A percentile compares a stretch with the other conserved stretches of the same genome.
Conservation (phyloP, 2,329 filamentous ascomycete species). For the Penicillium digitatum region DNA sequence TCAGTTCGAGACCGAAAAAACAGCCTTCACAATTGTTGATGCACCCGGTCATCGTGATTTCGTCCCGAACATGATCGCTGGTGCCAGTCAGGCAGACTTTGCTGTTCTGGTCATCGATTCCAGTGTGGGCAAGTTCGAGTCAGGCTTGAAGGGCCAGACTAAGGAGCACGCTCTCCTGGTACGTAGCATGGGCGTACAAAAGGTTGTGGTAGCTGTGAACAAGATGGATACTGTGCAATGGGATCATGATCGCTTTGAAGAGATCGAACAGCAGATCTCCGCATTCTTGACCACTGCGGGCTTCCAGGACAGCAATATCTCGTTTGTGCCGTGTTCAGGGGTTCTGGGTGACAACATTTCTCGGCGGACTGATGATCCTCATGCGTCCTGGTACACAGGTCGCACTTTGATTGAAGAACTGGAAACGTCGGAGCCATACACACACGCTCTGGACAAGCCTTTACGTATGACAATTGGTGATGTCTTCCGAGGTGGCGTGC, state of each 20-base stretch:
- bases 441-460: constrained; percentile 69
- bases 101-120: constrained; percentile 92
- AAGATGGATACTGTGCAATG: constrained; percentile 87
- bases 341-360: constrained; percentile 81
- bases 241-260: constrained; percentile 76
- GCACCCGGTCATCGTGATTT: constrained; percentile 94
- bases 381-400: constrained; percentile 74
- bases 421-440: constrained; percentile 72
- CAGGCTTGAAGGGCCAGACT: constrained; percentile 87
- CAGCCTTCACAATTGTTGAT: constrained; percentile 88
- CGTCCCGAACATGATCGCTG: constrained; percentile 98
- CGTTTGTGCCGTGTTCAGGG: constrained; percentile 86
- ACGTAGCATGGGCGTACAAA: constrained; percentile 83
- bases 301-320: constrained; percentile 75
- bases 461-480: constrained; percentile 84
- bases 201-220: constrained; percentile 86
- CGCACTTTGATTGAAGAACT: constrained; percentile 77
- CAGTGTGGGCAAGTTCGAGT: constrained; percentile 85
- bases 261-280: constrained; percentile 77
- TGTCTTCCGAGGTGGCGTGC: constrained; percentile 73
- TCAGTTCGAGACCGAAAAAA: constrained; percentile 83
- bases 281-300: constrained; percentile 78
- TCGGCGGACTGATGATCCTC: constrained; percentile 46
- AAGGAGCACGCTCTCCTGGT: constrained; percentile 88
- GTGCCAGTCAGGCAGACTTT: constrained; percentile 92